Conservation (phyloP, 352 stramenopile species). For the Phytophthora multivora region DNA sequence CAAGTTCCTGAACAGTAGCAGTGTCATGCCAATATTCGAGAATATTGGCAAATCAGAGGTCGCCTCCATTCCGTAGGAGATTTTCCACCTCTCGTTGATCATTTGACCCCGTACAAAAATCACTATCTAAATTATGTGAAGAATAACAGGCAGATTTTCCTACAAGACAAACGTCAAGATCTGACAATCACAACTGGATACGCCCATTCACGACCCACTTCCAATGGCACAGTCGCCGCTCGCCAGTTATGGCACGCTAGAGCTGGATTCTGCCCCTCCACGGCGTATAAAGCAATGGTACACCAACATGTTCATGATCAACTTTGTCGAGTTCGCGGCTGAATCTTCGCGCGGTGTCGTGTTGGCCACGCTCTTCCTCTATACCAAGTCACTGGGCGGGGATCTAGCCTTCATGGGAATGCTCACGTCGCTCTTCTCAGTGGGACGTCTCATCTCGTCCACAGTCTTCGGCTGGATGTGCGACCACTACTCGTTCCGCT, state of each 20-base stretch:
- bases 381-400: slow-evolving; percentile 74
- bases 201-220: background rate
- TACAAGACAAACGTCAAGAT: too few relatives aligned
- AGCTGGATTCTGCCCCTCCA: slow-evolving; percentile 22
- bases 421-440: slow-evolving; percentile 76
- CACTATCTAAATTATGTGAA: too few relatives aligned
- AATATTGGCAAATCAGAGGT: too few relatives aligned
- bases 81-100: too few relatives aligned
- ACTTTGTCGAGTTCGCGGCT: slow-evolving; percentile 81
- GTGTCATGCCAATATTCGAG: too few relatives aligned
- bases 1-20: too few relatives aligned
- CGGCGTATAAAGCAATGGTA: slow-evolving; percentile 56
- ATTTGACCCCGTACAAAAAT: too few relatives aligned
- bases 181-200: too few relatives aligned
- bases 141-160: too few relatives aligned
- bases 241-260: slow-evolving; percentile 27
- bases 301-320: slow-evolving; percentile 72
- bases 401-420: slow-evolving; percentile 74
- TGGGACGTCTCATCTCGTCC: slow-evolving; percentile 74
- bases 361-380: slow-evolving; percentile 80
- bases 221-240: slow-evolving; percentile 2
- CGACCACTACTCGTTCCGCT: slow-evolving; percentile 76
- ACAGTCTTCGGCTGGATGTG: slow-evolving; percentile 82
- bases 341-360: slow-evolving; percentile 75
- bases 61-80: too few relatives aligned